Evolutionary conservation across 176 grass and related monocot species (phyloP), one percentile per base, ranked within the genome.

Genomic region (Ampelocalamus luodianensis): DNA sequence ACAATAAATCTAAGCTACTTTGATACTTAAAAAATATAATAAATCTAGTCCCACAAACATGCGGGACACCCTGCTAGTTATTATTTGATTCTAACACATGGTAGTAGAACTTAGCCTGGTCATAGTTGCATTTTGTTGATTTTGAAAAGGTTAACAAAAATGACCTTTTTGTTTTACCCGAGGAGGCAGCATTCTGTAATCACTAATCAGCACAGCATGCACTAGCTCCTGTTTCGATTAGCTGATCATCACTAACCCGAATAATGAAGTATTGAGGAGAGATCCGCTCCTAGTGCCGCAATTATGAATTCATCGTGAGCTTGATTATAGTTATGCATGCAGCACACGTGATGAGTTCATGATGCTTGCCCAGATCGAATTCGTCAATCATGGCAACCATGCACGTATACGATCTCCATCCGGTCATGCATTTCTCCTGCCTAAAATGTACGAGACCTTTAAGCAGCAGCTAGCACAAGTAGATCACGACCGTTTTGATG

Each of bases 321-420:
- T 20, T 71, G 77, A 56, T 81, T 55, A 54, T 65, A 16, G 17
- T 3, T 46, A 37, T 60, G 26, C n/a, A 20, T 76, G 74, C 65
- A 68, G 61, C 85, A 76, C 85, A 82, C 85, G 85, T 87, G 85
- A 76, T 82, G 85, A 76, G 71, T 32, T 75, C 14, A 87, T 87
- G 79, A 82, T 87, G 79, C 22, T 34, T 4, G 26, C 13, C 15
- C 2, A 45, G 71, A 76, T 45, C 44, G 44, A 45, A 77, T 36
- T 70, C 51, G 10, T 6, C 63, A 77, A 82, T 87, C 71, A 82
- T 82, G 70, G 18, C 70, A 79, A 10, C 66, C 76, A 78, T 63
- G 37, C 74, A 79, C 69, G 83, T 67, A 76, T 67, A 29, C 9
- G 36, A 75, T 50, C 59, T n/a, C 77, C 24, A 75, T 55, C 39